phyloP scores from a whole-genome alignment of 2,329 filamentous ascomycete species.

The Alternaria rosae region DNA sequence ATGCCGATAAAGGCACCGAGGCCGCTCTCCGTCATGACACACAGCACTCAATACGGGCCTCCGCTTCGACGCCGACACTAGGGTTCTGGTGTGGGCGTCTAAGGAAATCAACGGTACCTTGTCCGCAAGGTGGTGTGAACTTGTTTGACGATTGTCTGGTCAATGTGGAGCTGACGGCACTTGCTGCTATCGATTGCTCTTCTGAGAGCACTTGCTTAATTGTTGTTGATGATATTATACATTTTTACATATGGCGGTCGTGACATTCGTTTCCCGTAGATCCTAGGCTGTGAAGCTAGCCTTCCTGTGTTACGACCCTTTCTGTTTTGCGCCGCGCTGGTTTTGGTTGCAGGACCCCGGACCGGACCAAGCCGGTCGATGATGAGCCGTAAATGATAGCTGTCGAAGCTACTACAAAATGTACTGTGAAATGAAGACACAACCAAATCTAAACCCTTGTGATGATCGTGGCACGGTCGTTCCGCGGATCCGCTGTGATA shows the following conservation, averaged over 20 bases:
- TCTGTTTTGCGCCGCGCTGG: conserved; percentile 19
- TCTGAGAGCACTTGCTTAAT: conserved; percentile 5
- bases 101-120: conserved; percentile 2
- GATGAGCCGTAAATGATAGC: conserved; percentile 13
- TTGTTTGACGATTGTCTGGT: conserved; percentile 1
- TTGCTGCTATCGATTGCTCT: neutral
- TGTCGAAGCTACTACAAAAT: conserved; percentile 20
- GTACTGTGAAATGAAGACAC: conserved; percentile 16
- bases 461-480: neutral
- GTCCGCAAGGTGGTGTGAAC: conserved; percentile 1
- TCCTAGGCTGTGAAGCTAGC: conserved; percentile 13
- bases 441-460: neutral
- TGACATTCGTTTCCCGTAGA: conserved; percentile 20
- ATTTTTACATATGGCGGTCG: conserved; percentile 24
- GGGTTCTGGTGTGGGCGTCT: neutral
- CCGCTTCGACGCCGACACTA: conserved; percentile 6
- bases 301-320: conserved; percentile 1
- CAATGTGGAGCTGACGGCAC: conserved; percentile 3
- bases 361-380: conserved; percentile 5
- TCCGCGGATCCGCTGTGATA: conserved; percentile 6
- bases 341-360: conserved; percentile 6
- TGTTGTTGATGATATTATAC: conserved; percentile 26
- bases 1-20: conserved; percentile 15
- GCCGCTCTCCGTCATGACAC: conserved; percentile 11
- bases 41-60: conserved; percentile 11